phyloP scores from a whole-genome alignment of 2,329 filamentous ascomycete genomes.

The Colletotrichum agaves region DNA sequence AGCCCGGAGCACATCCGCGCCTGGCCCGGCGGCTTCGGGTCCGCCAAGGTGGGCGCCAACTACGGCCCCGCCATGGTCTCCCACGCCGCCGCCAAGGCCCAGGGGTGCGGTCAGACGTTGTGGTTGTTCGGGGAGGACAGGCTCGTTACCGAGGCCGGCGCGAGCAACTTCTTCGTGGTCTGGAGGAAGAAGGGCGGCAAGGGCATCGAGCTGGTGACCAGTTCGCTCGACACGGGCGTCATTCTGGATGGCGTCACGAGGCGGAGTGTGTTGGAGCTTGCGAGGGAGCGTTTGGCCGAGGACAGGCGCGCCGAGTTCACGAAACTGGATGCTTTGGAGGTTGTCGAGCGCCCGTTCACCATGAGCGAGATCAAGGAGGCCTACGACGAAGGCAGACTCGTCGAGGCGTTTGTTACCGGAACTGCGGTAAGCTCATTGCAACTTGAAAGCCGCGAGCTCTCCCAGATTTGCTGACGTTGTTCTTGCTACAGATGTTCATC shows the following conservation, averaged over 20 bases:
- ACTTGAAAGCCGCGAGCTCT: neutral
- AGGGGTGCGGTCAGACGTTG: constrained; percentile 69
- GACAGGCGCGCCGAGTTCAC: constrained; percentile 58
- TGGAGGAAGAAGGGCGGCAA: constrained; percentile 57
- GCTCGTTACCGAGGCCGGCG: constrained; percentile 70
- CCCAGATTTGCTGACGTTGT: constrained; percentile 37
- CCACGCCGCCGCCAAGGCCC: constrained; percentile 62
- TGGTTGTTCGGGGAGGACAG: constrained; percentile 70
- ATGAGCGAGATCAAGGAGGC: constrained; percentile 84
- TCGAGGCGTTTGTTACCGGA: constrained; percentile 88
- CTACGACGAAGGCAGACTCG: constrained; percentile 75
- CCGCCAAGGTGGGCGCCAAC: constrained; percentile 71
- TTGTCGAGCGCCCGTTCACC: constrained; percentile 84
- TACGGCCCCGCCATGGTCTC: constrained; percentile 69
- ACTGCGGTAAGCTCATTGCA: constrained; percentile 74
- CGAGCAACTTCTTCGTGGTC: constrained; percentile 71
- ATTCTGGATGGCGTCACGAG: constrained; percentile 90
- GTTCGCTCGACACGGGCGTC: constrained; percentile 82
- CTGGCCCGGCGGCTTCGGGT: constrained; percentile 68
- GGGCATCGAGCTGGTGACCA: constrained; percentile 79
- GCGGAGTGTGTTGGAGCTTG: constrained; percentile 80
- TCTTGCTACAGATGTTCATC: constrained; percentile 70
- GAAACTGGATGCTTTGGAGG: constrained; percentile 40
- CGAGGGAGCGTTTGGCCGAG: constrained; percentile 67
- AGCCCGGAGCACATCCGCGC: constrained; percentile 34